phyloP scores from a whole-genome alignment of 108 stramenopile genomes.

The Chaetoceros muelleri region DNA sequence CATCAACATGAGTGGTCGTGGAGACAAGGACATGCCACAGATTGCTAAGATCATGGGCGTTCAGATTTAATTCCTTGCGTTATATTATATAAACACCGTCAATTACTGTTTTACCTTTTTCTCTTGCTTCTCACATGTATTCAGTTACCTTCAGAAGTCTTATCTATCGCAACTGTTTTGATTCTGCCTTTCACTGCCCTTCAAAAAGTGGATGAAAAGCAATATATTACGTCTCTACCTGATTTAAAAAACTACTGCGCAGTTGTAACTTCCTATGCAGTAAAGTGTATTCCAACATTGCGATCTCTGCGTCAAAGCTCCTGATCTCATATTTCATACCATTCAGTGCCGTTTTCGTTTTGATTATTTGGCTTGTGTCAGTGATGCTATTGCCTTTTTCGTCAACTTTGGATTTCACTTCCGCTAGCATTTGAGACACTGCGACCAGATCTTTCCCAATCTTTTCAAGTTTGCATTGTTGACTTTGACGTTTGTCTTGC shows the following conservation, averaged over 20 bases:
- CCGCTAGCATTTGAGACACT: background rate
- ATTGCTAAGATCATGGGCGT: conserved; percentile 91
- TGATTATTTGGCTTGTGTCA: background rate
- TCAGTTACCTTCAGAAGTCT: too few relatives aligned
- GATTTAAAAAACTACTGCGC: too few relatives aligned
- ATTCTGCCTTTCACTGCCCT: too few relatives aligned
- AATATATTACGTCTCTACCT: too few relatives aligned
- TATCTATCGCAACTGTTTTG: too few relatives aligned
- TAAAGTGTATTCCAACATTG: background rate
- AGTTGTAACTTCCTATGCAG: background rate
- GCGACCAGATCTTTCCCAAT: background rate
- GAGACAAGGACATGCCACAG: conserved; percentile 97
- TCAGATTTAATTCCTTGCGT: conserved; percentile 55
- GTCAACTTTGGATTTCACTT: background rate
- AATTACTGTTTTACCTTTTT: too few relatives aligned
- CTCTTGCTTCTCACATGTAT: too few relatives aligned
- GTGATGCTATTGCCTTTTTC: background rate
- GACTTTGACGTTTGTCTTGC: too few relatives aligned
- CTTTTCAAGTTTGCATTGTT: too few relatives aligned
- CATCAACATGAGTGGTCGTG: conserved; percentile 92
- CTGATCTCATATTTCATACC: background rate
- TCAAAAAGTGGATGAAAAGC: too few relatives aligned
- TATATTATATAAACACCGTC: too few relatives aligned
- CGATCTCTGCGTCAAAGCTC: background rate
- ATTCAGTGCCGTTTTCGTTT: background rate